Conservation (phyloP, 768 basidiomycete genomes). For the Suillus sp. region DNA sequence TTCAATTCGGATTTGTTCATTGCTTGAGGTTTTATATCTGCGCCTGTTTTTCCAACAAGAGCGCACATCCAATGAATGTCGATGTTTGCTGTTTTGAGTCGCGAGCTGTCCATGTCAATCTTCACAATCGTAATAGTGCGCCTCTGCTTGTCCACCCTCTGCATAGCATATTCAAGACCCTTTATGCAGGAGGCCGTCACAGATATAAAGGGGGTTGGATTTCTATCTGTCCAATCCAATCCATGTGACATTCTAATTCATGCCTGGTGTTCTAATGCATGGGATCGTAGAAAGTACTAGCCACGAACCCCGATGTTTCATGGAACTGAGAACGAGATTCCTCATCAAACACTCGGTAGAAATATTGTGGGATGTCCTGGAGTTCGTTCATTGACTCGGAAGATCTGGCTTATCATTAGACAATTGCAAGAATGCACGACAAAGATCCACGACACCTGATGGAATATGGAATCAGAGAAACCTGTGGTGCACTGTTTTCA, state of each 20-base stretch:
- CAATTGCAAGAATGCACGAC: not conserved
- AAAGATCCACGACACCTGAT: not conserved
- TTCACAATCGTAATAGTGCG: not conserved
- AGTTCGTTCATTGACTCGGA: not conserved
- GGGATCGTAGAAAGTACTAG: not conserved
- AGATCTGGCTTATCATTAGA: not conserved
- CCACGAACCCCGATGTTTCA: not conserved
- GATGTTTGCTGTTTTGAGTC: not conserved
- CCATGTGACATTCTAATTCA: not conserved
- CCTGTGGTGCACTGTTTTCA: not conserved
- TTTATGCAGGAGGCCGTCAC: not conserved
- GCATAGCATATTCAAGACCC: not conserved
- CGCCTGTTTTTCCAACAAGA: not conserved
- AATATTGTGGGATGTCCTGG: not conserved
- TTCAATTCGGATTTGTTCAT: not conserved
- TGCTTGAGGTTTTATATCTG: not conserved
- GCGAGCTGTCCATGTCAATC: not conserved
- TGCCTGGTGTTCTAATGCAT: not conserved
- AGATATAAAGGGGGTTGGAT: not conserved
- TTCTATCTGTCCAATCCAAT: not conserved
- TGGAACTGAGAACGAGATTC: not conserved
- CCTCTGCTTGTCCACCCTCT: not conserved
- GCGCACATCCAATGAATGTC: not conserved
- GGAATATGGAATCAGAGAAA: not conserved
- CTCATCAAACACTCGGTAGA: not conserved